phyloP scores from a whole-genome alignment of 2,329 filamentous ascomycete genomes.

The Cercospora sojina region DNA sequence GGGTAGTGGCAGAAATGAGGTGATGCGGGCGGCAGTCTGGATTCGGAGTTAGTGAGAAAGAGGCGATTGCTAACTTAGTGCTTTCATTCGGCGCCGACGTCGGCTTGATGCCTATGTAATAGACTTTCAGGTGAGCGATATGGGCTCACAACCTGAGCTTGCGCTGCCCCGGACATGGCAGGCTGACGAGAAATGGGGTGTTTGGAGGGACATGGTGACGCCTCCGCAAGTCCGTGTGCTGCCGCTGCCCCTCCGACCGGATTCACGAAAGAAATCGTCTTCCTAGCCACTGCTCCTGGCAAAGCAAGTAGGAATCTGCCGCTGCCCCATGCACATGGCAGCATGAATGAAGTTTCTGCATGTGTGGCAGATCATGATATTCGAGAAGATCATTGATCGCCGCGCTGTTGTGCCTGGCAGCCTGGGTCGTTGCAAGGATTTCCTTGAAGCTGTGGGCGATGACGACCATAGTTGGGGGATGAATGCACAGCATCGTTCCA shows the following conservation, averaged over 20 bases:
- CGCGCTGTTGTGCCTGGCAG: background rate
- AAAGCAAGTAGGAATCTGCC: background rate
- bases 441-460: background rate
- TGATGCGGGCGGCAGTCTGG: constrained; percentile 1
- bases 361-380: background rate
- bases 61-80: background rate
- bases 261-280: background rate
- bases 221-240: constrained; percentile 7
- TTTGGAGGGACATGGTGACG: background rate
- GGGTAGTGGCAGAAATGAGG: background rate
- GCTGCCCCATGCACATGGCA: background rate
- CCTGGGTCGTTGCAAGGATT: background rate
- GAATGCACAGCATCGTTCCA: background rate
- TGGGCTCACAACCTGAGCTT: background rate
- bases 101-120: background rate
- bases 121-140: background rate
- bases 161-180: background rate
- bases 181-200: background rate
- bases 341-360: background rate
- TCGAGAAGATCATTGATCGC: background rate
- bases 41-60: background rate
- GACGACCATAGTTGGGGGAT: background rate
- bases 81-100: background rate
- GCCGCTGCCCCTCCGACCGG: background rate
- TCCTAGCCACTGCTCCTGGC: background rate